Evolutionary conservation across 1,284 basidiomycete species (phyloP).

Genomic region (Xanthoconium separans): DNA sequence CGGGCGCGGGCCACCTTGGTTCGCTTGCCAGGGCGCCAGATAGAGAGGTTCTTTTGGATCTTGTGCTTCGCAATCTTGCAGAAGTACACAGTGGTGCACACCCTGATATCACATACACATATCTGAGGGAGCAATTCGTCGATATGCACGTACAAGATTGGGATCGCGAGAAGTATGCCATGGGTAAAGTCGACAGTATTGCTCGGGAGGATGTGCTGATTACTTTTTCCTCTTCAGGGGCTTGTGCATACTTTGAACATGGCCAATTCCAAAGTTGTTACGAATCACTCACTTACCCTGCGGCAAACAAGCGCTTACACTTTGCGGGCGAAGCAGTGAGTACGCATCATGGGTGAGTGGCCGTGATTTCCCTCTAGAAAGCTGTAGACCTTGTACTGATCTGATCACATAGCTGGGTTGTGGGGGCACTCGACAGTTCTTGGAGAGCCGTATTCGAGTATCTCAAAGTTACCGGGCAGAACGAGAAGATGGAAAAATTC

Average conservation of each 20-base stretch:
- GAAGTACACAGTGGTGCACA: conserved; percentile 8
- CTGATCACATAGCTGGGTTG: conserved; percentile 13
- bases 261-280: conserved; percentile 16
- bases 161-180: conserved; percentile 3
- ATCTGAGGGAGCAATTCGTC: conserved; percentile 4
- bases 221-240: conserved; percentile 7
- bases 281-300: conserved; percentile 13
- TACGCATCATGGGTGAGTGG: conserved; percentile 13
- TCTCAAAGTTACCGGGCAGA: conserved; percentile 16
- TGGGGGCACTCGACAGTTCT: conserved; percentile 5
- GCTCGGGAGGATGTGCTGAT: not conserved
- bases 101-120: conserved; percentile 3
- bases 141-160: conserved; percentile 18
- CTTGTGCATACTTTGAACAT: conserved; percentile 11
- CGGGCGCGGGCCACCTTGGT: conserved; percentile 5
- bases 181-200: conserved; percentile 5
- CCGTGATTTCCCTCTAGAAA: not conserved
- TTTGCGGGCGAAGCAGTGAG: conserved; percentile 23
- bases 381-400: not conserved
- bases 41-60: conserved; percentile 4
- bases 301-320: conserved; percentile 11
- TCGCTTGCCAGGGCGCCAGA: not conserved
- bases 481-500: conserved; percentile 11
- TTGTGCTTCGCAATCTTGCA: conserved; percentile 18
- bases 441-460: conserved; percentile 28